These are phyloP conservation scores for Amanita inopinata DNA, from an alignment of 768 basidiomycete genomes.

Conservation along the genomic window DNA sequence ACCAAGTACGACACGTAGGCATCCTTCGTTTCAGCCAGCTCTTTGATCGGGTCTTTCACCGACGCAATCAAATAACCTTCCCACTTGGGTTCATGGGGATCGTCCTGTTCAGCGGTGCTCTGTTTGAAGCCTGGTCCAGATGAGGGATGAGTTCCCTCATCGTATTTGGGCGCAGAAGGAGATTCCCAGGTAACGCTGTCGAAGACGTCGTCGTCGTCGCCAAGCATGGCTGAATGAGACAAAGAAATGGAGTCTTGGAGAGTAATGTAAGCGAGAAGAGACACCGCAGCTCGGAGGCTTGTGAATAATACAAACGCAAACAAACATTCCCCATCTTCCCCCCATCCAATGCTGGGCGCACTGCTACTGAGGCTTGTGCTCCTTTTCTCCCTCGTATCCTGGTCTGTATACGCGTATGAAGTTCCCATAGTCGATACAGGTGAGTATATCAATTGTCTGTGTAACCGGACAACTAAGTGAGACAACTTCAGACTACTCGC, in stretches of 20 bases:
- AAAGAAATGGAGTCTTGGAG: conserved; percentile 15
- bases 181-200: conserved; percentile 91
- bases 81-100: conserved; percentile 85
- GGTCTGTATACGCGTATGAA: conserved; percentile 41
- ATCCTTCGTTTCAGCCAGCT: conserved; percentile 94
- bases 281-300: conserved; percentile 13
- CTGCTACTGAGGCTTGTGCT: conserved; percentile 11
- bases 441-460: conserved; percentile 13
- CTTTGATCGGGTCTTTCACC: conserved; percentile 91
- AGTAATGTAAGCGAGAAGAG: conserved; percentile 9
- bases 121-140: conserved; percentile 75
- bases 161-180: conserved; percentile 45
- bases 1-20: conserved; percentile 94
- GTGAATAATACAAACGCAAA: conserved; percentile 27
- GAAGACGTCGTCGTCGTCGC: conserved; percentile 84
- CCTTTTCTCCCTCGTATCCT: conserved; percentile 19
- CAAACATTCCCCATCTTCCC: conserved; percentile 16
- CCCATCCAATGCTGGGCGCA: conserved; percentile 15
- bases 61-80: conserved; percentile 75
- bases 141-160: conserved; percentile 29
- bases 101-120: conserved; percentile 62
- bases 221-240: conserved; percentile 45
- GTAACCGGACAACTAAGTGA: conserved; percentile 8
- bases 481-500: conserved; percentile 48
- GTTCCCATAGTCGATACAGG: conserved; percentile 59